phyloP scores from a whole-genome alignment of 1,284 basidiomycete genomes.

The Trametes pubescens region DNA sequence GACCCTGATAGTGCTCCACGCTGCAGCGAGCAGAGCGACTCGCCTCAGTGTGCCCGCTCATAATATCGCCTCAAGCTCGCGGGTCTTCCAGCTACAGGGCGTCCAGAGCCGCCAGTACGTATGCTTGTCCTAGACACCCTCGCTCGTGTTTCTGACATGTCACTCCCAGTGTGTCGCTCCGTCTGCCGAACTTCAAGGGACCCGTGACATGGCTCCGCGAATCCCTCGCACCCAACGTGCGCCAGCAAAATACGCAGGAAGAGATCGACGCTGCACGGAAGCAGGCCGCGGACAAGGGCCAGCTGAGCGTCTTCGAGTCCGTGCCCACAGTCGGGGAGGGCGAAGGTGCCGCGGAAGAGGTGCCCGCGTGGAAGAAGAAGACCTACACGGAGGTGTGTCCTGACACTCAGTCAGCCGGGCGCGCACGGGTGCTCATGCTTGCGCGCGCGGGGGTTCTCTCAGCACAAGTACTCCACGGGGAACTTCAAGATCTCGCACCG shows the following conservation, averaged over 20 bases:
- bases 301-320: constrained; percentile 65
- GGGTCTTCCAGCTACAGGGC: constrained; percentile 41
- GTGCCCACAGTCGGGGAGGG: constrained; percentile 35
- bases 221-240: constrained; percentile 58
- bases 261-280: constrained; percentile 62
- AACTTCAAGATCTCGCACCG: constrained; percentile 94
- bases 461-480: constrained; percentile 93
- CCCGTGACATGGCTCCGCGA: constrained; percentile 73
- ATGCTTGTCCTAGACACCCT: background rate
- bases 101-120: constrained; percentile 53
- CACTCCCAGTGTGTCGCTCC: constrained; percentile 41
- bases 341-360: constrained; percentile 36
- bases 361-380: constrained; percentile 38
- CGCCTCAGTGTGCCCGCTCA: constrained; percentile 26
- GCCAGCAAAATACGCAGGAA: constrained; percentile 54
- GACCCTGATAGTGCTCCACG: background rate
- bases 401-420: background rate
- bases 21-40: constrained; percentile 25
- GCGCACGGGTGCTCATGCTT: background rate
- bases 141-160: background rate
- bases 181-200: constrained; percentile 44
- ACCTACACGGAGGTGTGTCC: constrained; percentile 44
- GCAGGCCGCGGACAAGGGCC: constrained; percentile 59
- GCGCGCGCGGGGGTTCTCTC: background rate
- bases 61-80: constrained; percentile 40